phyloP scores from a whole-genome alignment of 129 eudicot genomes.

The Solidago caesia region DNA sequence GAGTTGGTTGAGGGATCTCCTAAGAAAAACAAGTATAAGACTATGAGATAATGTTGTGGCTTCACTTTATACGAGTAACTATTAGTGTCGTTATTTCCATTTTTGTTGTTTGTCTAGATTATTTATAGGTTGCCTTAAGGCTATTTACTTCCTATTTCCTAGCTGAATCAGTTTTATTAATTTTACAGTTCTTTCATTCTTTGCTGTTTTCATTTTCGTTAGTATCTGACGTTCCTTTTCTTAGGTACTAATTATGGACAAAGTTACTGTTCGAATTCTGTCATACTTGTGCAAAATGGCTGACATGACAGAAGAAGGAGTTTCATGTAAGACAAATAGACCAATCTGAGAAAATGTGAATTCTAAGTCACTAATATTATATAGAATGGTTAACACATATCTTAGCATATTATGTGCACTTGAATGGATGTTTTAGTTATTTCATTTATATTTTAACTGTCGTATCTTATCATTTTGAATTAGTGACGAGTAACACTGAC shows the following conservation, averaged over 20 bases:
- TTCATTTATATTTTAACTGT: constrained; percentile 13
- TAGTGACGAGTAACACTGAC: constrained; percentile 14
- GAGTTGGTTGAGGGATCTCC: no score
- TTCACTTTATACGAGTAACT: no score
- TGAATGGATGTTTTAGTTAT: not conserved
- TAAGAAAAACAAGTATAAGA: no score
- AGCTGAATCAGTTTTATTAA: constrained; percentile 4
- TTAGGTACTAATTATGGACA: constrained; percentile 96
- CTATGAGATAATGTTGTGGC: no score
- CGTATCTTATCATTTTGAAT: constrained; percentile 14
- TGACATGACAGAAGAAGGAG: constrained; percentile 90
- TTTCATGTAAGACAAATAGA: constrained; percentile 80
- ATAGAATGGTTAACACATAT: not conserved
- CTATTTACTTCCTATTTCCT: constrained; percentile 12
- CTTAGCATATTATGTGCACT: not conserved
- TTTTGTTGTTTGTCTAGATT: not conserved
- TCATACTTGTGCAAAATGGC: constrained; percentile 94
- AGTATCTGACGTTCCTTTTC: constrained; percentile 22
- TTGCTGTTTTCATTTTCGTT: not conserved
- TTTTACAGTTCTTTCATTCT: not conserved
- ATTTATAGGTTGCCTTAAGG: not conserved
- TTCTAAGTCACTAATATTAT: constrained; percentile 17
- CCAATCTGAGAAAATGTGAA: constrained; percentile 34
- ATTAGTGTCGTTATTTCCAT: no score
- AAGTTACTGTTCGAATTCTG: constrained; percentile 73